Conservation (phyloP, 2,329 filamentous ascomycete species). For the Talaromyces sp. region DNA sequence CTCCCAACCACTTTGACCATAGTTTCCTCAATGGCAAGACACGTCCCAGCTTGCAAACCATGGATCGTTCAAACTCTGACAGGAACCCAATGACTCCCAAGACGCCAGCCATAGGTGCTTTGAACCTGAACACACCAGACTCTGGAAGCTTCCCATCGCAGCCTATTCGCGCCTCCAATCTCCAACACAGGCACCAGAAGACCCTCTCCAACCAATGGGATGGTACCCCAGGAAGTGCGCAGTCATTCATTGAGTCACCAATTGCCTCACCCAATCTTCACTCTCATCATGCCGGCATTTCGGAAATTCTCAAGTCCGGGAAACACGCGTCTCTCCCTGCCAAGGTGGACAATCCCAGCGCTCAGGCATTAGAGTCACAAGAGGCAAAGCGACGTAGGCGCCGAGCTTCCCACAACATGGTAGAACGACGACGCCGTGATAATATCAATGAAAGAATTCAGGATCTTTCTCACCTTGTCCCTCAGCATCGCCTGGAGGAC, state of each 20-base stretch:
- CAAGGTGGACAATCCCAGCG: conserved; percentile 64
- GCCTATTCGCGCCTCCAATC: conserved; percentile 66
- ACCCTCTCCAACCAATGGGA: conserved; percentile 87
- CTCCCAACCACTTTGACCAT: conserved; percentile 49
- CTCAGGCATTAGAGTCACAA: conserved; percentile 66
- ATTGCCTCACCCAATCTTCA: conserved; percentile 70
- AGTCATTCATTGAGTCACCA: conserved; percentile 83
- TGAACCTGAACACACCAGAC: conserved; percentile 70
- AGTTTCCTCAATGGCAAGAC: conserved; percentile 58
- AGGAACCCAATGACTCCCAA: conserved; percentile 83
- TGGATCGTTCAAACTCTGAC: conserved; percentile 71
- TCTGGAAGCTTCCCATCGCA: conserved; percentile 71
- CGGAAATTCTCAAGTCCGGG: conserved; percentile 78
- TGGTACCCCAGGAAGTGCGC: conserved; percentile 76
- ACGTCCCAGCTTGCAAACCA: conserved; percentile 59
- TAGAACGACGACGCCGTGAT: conserved; percentile 89
- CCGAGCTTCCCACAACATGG: conserved; percentile 91
- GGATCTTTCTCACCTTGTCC: conserved; percentile 89
- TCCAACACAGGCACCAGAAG: conserved; percentile 68
- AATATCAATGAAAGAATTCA: conserved; percentile 99
- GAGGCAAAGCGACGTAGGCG: conserved; percentile 91
- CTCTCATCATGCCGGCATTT: conserved; percentile 68
- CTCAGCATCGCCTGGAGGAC: conserved; percentile 86
- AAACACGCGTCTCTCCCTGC: conserved; percentile 85
- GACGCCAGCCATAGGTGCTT: conserved; percentile 69